Evolutionary conservation across 225 moss, liverwort and hornwort genomes (phyloP), one percentile per base, ranked within the genome.

Genomic region (Marchantia paleacea): DNA sequence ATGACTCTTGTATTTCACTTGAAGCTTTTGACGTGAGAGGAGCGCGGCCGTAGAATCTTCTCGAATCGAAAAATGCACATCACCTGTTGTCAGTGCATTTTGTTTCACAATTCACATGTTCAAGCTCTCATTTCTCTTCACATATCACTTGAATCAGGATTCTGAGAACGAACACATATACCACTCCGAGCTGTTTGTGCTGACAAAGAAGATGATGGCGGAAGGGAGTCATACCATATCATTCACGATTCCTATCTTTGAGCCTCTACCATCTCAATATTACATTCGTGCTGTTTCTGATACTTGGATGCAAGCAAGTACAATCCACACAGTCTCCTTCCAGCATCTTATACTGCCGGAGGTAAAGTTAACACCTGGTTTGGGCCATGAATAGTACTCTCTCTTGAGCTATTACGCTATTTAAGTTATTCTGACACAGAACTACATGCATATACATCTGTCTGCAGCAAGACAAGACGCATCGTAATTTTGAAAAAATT

Each of bases 131-230:
- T 66, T 12, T 26, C 28, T 66, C 29, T 12, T 66, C 2, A 66
- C 25, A 20, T 14, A 12, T 9, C n/a, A 13, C 51, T 13, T 0
- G n/a, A 50, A 73, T 69, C 90, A 96, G 99, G 99, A 99, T 89
- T 99, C 94, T 63, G 95, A 95, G 53, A 99, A 99, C 85, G 99
- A 99, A 76, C 95, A 92, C 83, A 95, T 99, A 70, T 99, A 99
- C 87, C 99, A 99, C 81, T 95, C 95, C 52, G 99, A 99, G 82
- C 86, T 99, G 54, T 94, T 94, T 51, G 88, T 87, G 54, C 89
- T 99, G 83, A 95, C 90, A 39, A 95, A 79, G 82, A 99, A 92
- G 83, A 95, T 92, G 92, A 86, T 99, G 82, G 89, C 83, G 52
- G 99, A 95, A 86, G 92, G 90, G 64, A 90, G 89, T 82, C 92